Percentiles rank a stretch among this genome's conserved stretches.
These are phyloP conservation scores for Serendipita indica DNA, from an alignment of 768 basidiomycete species.

Conservation along the genomic window DNA sequence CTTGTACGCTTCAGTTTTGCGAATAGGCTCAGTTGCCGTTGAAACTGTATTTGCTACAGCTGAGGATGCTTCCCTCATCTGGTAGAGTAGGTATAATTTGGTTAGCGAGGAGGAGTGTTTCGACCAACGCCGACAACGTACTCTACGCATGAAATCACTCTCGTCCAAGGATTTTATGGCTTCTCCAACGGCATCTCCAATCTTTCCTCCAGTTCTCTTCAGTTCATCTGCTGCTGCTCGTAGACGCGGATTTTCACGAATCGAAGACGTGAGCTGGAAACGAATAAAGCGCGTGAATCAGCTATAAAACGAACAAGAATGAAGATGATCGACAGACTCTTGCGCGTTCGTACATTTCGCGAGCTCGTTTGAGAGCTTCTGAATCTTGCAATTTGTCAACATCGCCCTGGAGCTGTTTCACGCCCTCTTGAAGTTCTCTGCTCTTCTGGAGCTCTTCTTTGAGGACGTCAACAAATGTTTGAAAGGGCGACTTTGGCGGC, in stretches of 20 bases:
- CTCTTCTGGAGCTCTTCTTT: slow-evolving; percentile 88
- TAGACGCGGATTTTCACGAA: slow-evolving; percentile 88
- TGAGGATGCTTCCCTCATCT: slow-evolving; percentile 77
- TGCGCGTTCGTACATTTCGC: slow-evolving; percentile 85
- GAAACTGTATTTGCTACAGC: slow-evolving; percentile 77
- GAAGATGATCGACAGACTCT: slow-evolving; percentile 42
- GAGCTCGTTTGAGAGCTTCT: slow-evolving; percentile 84
- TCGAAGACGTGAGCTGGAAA: slow-evolving; percentile 76
- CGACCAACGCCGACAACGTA: slow-evolving; percentile 26
- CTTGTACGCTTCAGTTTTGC: slow-evolving; percentile 92
- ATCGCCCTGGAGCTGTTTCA: slow-evolving; percentile 94
- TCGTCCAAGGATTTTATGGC: slow-evolving; percentile 90
- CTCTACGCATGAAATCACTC: slow-evolving; percentile 78
- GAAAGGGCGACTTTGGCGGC: slow-evolving; percentile 80
- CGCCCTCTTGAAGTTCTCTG: slow-evolving; percentile 87
- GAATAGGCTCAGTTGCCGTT: slow-evolving; percentile 88
- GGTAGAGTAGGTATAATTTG: not conserved
- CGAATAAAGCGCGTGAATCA: slow-evolving; percentile 11
- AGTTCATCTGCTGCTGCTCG: slow-evolving; percentile 89
- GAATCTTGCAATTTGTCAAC: slow-evolving; percentile 96
- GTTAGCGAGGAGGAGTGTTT: not conserved
- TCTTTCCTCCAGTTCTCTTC: slow-evolving; percentile 73
- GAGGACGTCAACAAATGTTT: slow-evolving; percentile 89
- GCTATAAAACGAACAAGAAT: not conserved
- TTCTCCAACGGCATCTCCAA: slow-evolving; percentile 86